Evolutionary conservation across 116 monocot species (phyloP).

Genomic region (Thalassia testudinum): DNA sequence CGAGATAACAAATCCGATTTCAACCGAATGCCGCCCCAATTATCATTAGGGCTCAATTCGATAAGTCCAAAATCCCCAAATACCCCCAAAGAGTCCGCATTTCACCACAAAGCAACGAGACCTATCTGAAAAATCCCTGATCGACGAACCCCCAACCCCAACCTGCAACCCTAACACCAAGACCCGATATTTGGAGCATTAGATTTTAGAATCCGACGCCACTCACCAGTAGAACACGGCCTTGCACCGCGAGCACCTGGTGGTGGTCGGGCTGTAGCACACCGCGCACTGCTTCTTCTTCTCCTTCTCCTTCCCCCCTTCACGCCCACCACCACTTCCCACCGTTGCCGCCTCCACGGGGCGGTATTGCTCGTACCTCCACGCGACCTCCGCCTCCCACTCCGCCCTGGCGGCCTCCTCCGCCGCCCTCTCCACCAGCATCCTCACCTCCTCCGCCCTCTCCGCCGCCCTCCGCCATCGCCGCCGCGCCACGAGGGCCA

Average conservation of each 20-base stretch:
- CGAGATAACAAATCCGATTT: too few relatives aligned
- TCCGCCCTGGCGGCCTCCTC: constrained; percentile 65
- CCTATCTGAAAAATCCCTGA: too few relatives aligned
- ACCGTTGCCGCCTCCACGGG: neutral
- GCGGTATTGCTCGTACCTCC: neutral
- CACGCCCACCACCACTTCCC: neutral
- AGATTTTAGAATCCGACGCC: neutral
- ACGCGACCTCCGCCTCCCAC: constrained; percentile 20
- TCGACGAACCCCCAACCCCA: too few relatives aligned
- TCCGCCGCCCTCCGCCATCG: constrained; percentile 41
- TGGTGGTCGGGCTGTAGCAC: constrained; percentile 45
- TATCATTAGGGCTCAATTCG: too few relatives aligned
- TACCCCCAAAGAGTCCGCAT: too few relatives aligned
- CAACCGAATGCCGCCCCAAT: too few relatives aligned
- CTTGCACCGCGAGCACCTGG: constrained; percentile 67
- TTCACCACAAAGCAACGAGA: too few relatives aligned
- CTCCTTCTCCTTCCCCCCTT: neutral
- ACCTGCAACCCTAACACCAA: too few relatives aligned
- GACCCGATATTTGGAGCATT: too few relatives aligned
- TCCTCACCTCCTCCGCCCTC: constrained; percentile 48
- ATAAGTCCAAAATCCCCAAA: too few relatives aligned
- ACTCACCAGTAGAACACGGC: constrained; percentile 77
- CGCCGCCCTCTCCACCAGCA: constrained; percentile 42
- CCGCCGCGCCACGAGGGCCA: constrained; percentile 21
- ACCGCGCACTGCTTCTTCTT: constrained; percentile 27